These are phyloP conservation scores for Oryza meridionalis DNA, from an alignment of 176 grass and related monocot species.

Conservation along the genomic window DNA sequence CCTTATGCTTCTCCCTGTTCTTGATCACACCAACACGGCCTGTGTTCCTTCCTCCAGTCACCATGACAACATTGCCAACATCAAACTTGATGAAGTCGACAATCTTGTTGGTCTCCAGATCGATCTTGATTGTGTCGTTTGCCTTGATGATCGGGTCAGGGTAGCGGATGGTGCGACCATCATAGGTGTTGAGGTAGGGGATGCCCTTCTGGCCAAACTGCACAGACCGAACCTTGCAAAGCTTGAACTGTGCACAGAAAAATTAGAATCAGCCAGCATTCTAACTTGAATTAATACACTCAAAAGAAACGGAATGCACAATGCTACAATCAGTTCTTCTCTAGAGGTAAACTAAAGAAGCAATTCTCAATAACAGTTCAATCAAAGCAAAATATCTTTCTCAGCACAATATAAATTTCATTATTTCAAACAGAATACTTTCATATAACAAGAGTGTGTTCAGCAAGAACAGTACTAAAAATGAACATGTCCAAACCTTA, in stretches of 20 bases:
- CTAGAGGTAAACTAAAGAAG: no score
- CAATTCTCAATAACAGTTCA: no score
- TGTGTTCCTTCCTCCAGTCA: slow-evolving; percentile 53
- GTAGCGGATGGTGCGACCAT: slow-evolving; percentile 55
- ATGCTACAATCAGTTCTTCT: no score
- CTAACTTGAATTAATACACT: no score
- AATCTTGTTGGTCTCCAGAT: slow-evolving; percentile 51
- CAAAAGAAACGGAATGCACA: no score
- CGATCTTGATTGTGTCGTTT: slow-evolving; percentile 57
- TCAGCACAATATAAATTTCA: not conserved
- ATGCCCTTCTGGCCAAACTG: slow-evolving; percentile 63
- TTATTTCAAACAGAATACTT: not conserved
- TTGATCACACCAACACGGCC: slow-evolving; percentile 59
- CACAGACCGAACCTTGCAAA: slow-evolving; percentile 56
- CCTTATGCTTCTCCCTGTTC: slow-evolving; percentile 58
- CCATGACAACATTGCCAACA: slow-evolving; percentile 58
- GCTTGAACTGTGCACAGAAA: slow-evolving; percentile 43
- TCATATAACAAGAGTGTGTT: not conserved
- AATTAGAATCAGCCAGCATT: not conserved
- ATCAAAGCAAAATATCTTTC: not conserved
- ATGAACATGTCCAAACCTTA: slow-evolving; percentile 21
- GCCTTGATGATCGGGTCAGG: slow-evolving; percentile 57
- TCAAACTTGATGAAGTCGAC: slow-evolving; percentile 62
- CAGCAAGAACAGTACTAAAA: not conserved
- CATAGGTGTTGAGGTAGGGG: slow-evolving; percentile 53